Conservation (phyloP, 73 alveolate species). For the Tetrahymena malaccensis region DNA sequence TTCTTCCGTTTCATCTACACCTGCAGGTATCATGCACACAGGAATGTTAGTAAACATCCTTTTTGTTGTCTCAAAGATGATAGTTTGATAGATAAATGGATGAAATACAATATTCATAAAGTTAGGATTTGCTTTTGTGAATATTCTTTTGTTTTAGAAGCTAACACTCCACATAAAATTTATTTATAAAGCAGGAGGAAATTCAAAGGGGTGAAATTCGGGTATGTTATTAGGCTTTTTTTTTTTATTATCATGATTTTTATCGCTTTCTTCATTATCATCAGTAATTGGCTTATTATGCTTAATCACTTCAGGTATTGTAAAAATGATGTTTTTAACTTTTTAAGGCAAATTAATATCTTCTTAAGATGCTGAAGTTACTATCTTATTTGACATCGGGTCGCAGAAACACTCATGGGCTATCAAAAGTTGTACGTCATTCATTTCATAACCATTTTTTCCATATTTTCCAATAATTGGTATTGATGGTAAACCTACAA, state of each 20-base stretch:
- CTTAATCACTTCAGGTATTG: background rate
- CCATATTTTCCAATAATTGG: background rate
- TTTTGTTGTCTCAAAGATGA: background rate
- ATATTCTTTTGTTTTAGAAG: background rate
- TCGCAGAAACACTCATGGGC: background rate
- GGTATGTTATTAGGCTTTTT: background rate
- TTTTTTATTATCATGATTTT: background rate
- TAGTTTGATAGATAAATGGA: background rate
- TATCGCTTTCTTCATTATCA: background rate
- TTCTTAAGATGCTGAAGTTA: background rate
- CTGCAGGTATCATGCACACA: constrained; percentile 36
- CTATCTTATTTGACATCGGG: background rate
- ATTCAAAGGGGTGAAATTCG: background rate
- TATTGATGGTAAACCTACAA: background rate
- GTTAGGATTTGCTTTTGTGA: background rate
- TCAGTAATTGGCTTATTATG: background rate
- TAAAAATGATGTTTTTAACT: background rate
- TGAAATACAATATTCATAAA: background rate
- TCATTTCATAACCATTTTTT: background rate
- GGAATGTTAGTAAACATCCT: constrained; percentile 45
- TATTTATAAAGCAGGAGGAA: background rate
- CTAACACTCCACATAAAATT: background rate
- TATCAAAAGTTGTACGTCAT: background rate
- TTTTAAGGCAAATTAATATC: background rate
- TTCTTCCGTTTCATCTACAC: background rate